Evolutionary conservation across 1,139 yeast species (phyloP).

Genomic region (Debaryomyces robertsiae): DNA sequence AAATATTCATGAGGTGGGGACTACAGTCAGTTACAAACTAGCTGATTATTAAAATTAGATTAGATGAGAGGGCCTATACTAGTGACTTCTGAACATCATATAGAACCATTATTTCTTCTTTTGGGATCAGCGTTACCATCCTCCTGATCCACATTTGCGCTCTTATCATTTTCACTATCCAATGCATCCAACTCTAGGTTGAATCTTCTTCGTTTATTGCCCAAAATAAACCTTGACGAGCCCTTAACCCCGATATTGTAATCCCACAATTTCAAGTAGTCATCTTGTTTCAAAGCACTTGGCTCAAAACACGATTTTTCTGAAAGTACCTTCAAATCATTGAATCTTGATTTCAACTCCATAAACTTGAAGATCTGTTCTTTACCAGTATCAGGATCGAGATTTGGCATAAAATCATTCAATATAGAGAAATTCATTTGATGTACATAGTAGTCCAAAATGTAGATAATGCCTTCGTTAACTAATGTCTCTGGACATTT

Average conservation of each 20-base stretch:
- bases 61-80: constrained; percentile 5
- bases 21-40: constrained; percentile 70
- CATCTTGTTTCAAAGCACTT: constrained; percentile 44
- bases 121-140: neutral
- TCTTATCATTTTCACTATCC: constrained; percentile 7
- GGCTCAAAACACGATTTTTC: constrained; percentile 43
- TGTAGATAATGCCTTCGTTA: constrained; percentile 60
- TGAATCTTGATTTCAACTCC: constrained; percentile 49
- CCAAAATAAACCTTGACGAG: constrained; percentile 57
- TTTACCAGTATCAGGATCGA: constrained; percentile 41
- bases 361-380: constrained; percentile 51
- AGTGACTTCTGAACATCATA: constrained; percentile 3
- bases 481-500: constrained; percentile 55
- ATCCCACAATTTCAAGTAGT: constrained; percentile 53
- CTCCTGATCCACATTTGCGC: neutral
- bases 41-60: constrained; percentile 15
- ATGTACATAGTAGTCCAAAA: constrained; percentile 64
- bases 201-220: constrained; percentile 50
- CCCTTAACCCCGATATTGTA: constrained; percentile 48
- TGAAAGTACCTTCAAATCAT: constrained; percentile 41
- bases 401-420: constrained; percentile 32
- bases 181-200: constrained; percentile 26
- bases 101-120: neutral
- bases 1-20: constrained; percentile 68
- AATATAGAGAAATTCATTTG: constrained; percentile 40